Base-by-base conservation (phyloP, 1,139 yeast genomes). In the Suhomyces yuchorum region DNA sequence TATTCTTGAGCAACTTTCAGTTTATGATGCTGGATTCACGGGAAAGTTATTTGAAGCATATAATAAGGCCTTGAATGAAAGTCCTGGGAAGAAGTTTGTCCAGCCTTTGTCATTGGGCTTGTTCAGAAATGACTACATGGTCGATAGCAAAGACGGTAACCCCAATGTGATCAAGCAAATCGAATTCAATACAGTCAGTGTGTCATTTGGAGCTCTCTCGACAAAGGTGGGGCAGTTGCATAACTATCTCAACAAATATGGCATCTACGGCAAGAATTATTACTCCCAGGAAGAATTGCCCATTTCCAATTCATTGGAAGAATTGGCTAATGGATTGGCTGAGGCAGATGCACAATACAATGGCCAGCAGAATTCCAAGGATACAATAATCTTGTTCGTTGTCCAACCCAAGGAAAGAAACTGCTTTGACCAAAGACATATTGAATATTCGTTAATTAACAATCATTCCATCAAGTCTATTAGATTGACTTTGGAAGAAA, bases 161-260 rank as follows among this genome's bases (percentile, higher is more conserved):
- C 51, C 12, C 66, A 67, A 23, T 23, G 67, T 68, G 26, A 85
- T 93, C 61, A 92, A 92, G 62, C 99, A 95, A 66, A 92, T 93
- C 46, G 99, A 93, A 64, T 93, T 92, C 71, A 93, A 93, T 66
- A 91, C 99, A 1, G 92, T 93, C 3, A 87, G 97, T 59, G 96
- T 93, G 2, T 91, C 98, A 1, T 93, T 93, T 73, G 97, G 96
- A 19, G 97, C 96, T 0, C 75, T 93, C 47, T 86, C 97, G 1
- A 67, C 90, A 12, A 87, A 85, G 61, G 92, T 90, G 18, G 88
- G 96, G 18, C 75, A 81, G 57, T 71, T 89, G 51, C 99, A 93
- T 65, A 69, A 77, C 33, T 88, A 77, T 57, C 69, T 86, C 60
- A 85, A 86, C 59, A 63, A 69, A 6, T 62, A 73, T 9, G 91